These are phyloP conservation scores for Zygoascus tannicola DNA, from an alignment of 805 yeast species.

Conservation along the genomic window DNA sequence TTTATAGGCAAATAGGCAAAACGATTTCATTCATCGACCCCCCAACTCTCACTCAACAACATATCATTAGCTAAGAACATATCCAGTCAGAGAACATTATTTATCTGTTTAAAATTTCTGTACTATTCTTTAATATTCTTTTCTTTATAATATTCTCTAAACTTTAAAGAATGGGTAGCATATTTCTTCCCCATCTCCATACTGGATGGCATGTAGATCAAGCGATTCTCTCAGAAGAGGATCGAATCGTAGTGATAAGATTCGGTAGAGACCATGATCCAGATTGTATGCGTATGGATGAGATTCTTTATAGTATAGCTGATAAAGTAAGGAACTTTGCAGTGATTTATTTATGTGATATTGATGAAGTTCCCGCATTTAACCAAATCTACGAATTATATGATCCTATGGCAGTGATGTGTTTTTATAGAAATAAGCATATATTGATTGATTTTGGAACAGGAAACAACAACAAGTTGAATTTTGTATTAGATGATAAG, in stretches of 20 bases:
- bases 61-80: too few species aligned
- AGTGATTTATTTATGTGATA: constrained; percentile 79
- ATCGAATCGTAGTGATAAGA: constrained; percentile 74
- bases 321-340: constrained; percentile 85
- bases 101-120: too few species aligned
- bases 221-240: constrained; percentile 83
- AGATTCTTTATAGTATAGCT: constrained; percentile 64
- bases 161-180: constrained; percentile 68
- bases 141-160: too few species aligned
- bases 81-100: too few species aligned
- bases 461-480: constrained; percentile 91
- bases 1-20: too few species aligned
- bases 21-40: too few species aligned
- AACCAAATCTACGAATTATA: constrained; percentile 81
- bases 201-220: constrained; percentile 98
- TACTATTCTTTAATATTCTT: too few species aligned
- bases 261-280: constrained; percentile 73
- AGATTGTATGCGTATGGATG: constrained; percentile 88
- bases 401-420: constrained; percentile 90
- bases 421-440: constrained; percentile 81
- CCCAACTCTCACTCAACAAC: too few species aligned
- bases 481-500: constrained; percentile 64
- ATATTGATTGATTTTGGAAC: constrained; percentile 99
- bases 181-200: constrained; percentile 68
- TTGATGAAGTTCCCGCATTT: constrained; percentile 82